Evolutionary conservation across 306 rosid genomes (phyloP).

Genomic region (Erythrophleum fordii): DNA sequence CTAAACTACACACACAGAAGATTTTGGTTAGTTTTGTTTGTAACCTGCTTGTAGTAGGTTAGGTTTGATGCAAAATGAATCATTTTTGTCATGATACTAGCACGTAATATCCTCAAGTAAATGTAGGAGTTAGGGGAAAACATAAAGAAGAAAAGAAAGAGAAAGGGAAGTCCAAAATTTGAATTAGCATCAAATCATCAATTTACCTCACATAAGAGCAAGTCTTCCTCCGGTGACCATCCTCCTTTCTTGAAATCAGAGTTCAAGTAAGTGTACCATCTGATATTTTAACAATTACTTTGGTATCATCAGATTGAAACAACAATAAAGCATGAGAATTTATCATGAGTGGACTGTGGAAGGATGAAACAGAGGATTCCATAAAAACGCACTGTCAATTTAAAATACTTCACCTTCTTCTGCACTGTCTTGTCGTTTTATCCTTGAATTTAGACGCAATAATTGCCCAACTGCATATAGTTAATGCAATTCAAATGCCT

Average conservation of each 20-base stretch:
- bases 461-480: constrained; percentile 74
- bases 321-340: constrained; percentile 7
- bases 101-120: constrained; percentile 1
- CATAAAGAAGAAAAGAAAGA: background rate
- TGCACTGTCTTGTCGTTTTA: constrained; percentile 87
- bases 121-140: background rate
- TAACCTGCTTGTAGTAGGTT: background rate
- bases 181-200: constrained; percentile 33
- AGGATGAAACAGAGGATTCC: constrained; percentile 17
- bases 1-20: background rate
- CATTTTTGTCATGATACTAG: background rate
- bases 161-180: background rate
- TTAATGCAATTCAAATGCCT: constrained; percentile 30
- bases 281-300: constrained; percentile 40
- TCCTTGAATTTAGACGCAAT: constrained; percentile 91
- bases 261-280: constrained; percentile 94
- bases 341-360: background rate
- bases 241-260: constrained; percentile 94
- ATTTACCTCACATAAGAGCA: constrained; percentile 83
- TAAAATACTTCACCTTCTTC: constrained; percentile 66
- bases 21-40: background rate
- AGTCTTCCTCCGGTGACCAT: constrained; percentile 87
- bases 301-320: constrained; percentile 36
- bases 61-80: background rate
- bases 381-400: constrained; percentile 1